These are phyloP conservation scores for Phyllosticta citrichinensis DNA, from an alignment of 2,329 filamentous ascomycete genomes.

Conservation along the genomic window DNA sequence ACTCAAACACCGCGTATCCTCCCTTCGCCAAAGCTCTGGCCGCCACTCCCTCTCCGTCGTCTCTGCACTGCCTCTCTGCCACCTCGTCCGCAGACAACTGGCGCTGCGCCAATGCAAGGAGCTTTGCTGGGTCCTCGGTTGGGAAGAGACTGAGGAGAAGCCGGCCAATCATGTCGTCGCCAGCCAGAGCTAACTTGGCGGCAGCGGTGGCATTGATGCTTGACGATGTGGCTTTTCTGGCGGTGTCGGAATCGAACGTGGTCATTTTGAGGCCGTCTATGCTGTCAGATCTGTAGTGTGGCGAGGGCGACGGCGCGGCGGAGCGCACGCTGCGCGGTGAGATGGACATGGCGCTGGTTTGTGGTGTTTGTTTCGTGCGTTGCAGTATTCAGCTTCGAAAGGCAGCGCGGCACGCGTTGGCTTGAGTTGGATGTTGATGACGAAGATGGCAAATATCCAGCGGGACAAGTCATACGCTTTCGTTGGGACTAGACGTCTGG, in stretches of 20 bases:
- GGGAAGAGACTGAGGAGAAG: neutral
- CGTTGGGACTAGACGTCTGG: too few species aligned
- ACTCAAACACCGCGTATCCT: neutral
- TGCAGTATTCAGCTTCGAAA: too few species aligned
- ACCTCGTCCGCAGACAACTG: neutral
- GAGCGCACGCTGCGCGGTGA: neutral
- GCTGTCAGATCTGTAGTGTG: neutral
- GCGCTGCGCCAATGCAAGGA: neutral
- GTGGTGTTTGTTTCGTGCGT: too few species aligned
- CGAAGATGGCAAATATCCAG: too few species aligned
- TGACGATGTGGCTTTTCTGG: neutral
- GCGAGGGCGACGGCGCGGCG: neutral
- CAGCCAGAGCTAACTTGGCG: neutral
- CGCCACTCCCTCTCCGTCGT: neutral
- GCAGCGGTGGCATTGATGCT: neutral
- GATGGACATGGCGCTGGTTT: neutral
- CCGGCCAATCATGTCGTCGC: neutral
- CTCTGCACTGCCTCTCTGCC: neutral
- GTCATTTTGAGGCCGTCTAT: neutral
- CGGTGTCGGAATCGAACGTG: neutral
- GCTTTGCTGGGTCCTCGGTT: neutral
- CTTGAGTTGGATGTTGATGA: too few species aligned
- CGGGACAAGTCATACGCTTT: too few species aligned
- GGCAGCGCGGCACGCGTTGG: too few species aligned
- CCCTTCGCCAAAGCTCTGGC: neutral